Base-by-base conservation (phyloP, 192 early-diverging fungal genomes). In the Paraglomus occultum region DNA sequence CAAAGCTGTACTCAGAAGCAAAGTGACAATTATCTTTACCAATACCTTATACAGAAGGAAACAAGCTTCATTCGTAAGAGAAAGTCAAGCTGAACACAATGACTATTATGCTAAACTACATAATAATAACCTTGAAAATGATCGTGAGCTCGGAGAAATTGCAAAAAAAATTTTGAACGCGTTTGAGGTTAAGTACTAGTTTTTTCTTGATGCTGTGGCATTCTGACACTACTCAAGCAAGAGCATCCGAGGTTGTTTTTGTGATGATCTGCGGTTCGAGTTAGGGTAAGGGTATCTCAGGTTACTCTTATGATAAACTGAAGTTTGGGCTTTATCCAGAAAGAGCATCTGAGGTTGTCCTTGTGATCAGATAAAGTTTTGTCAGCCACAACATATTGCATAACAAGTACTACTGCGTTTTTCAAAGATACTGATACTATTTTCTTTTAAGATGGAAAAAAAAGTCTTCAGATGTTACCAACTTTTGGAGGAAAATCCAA, bases 401-500 rank as follows among this genome's bases (percentile, higher is more conserved):
- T 23, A 51, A 69, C 46, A 17, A 57, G 39, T 31, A 45, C 31
- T 68, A 40, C 55, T n/a, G n/a, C 31, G 50, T 22, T 69, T 43
- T 55, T 22, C 44, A 15, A 60, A 60, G 58, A 0, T 44, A 69
- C 31, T 69, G 39, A 57, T 15, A 18, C 69, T 61, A 63, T 40
- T 67, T 38, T 61, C 61, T 31, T 38, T 68, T 68, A 49, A 47
- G 61, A 42, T 5, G 4, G 46, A 45, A 70, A 70, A 70, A 42
- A 70, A 70, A 46, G 14, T 59, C 68, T 15, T 46, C 57, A 63
- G 12, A 10, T 42, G 68, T 70, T 12, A 8, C 52, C 46, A 39
- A 43, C 43, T 61, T 70, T 64, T 70, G 69, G 69, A 70, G 14
- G 18, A 50, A 61, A 70, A 66, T 70, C 11, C 38, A 70, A 70